Evolutionary conservation across 1,284 basidiomycete genomes (phyloP).

Genomic region (Hypsizygus ulmarius): DNA sequence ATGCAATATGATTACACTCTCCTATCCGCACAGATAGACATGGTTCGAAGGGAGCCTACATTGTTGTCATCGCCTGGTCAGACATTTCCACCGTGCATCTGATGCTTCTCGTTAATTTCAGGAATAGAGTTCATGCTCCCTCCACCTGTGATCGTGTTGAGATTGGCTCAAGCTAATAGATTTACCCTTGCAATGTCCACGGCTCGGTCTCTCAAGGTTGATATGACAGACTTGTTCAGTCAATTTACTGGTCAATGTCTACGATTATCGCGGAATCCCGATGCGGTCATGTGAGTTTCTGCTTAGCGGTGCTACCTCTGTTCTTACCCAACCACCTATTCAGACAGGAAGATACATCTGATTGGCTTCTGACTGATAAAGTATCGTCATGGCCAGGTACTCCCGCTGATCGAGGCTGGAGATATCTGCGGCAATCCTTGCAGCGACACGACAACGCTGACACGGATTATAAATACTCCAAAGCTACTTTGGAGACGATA

Average conservation of each 20-base stretch:
- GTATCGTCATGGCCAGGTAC: slow-evolving; percentile 83
- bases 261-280: slow-evolving; percentile 60
- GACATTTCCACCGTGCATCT: slow-evolving; percentile 5
- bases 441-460: slow-evolving; percentile 74
- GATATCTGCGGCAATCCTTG: slow-evolving; percentile 81
- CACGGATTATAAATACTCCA: slow-evolving; percentile 74
- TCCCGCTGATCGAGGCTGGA: slow-evolving; percentile 80
- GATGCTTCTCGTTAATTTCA: background rate
- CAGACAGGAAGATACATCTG: slow-evolving; percentile 65
- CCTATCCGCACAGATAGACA: slow-evolving; percentile 76
- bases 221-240: slow-evolving; percentile 86
- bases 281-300: slow-evolving; percentile 49
- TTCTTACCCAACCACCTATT: slow-evolving; percentile 15
- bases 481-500: slow-evolving; percentile 75
- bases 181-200: slow-evolving; percentile 81
- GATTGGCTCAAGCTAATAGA: slow-evolving; percentile 76
- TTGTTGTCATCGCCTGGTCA: slow-evolving; percentile 39
- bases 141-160: slow-evolving; percentile 73
- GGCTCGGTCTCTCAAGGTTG: slow-evolving; percentile 75
- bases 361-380: slow-evolving; percentile 82
- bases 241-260: slow-evolving; percentile 80
- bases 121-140: slow-evolving; percentile 60
- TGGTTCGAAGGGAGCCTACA: slow-evolving; percentile 53
- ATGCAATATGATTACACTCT: slow-evolving; percentile 85
- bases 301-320: background rate